Evolutionary conservation across 352 stramenopile genomes (phyloP).

Genomic region (Globisporangium paddicum): DNA sequence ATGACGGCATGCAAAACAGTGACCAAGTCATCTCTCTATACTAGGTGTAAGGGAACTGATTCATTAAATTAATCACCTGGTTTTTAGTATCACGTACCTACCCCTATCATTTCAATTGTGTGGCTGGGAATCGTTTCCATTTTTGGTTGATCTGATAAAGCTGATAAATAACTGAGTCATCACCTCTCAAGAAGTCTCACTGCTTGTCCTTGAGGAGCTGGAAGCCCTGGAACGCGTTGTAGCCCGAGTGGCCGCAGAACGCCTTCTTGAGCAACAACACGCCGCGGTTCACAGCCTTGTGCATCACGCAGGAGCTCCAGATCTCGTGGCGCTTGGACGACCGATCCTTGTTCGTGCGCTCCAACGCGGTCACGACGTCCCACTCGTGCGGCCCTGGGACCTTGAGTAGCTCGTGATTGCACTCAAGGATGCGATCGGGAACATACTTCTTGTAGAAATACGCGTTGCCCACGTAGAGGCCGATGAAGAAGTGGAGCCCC

Average conservation of each 20-base stretch:
- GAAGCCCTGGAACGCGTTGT: slow-evolving; percentile 14
- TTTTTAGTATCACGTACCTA: too few species aligned
- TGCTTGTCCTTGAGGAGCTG: slow-evolving; percentile 11
- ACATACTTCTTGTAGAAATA: slow-evolving; percentile 40
- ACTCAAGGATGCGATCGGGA: slow-evolving; percentile 10
- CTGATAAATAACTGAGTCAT: too few species aligned
- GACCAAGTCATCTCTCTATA: too few species aligned
- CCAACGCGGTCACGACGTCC: not conserved
- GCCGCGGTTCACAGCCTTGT: slow-evolving; percentile 14
- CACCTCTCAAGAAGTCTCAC: not conserved
- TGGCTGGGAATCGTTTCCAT: too few species aligned
- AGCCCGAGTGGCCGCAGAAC: slow-evolving; percentile 11
- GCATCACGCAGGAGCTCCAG: slow-evolving; percentile 17
- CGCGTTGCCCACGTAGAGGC: slow-evolving; percentile 24
- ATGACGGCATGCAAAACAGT: too few species aligned
- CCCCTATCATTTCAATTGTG: too few species aligned
- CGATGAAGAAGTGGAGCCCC: slow-evolving; percentile 47
- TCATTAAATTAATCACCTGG: too few species aligned
- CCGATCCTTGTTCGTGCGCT: not conserved
- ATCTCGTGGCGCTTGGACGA: slow-evolving; percentile 14
- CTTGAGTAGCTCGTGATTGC: slow-evolving; percentile 4
- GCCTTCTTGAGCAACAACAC: slow-evolving; percentile 9
- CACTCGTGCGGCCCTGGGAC: not conserved
- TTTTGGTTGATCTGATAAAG: too few species aligned
- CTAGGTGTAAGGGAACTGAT: too few species aligned